These are phyloP conservation scores for Mycena filopes DNA, from an alignment of 768 basidiomycete species.

Conservation along the genomic window DNA sequence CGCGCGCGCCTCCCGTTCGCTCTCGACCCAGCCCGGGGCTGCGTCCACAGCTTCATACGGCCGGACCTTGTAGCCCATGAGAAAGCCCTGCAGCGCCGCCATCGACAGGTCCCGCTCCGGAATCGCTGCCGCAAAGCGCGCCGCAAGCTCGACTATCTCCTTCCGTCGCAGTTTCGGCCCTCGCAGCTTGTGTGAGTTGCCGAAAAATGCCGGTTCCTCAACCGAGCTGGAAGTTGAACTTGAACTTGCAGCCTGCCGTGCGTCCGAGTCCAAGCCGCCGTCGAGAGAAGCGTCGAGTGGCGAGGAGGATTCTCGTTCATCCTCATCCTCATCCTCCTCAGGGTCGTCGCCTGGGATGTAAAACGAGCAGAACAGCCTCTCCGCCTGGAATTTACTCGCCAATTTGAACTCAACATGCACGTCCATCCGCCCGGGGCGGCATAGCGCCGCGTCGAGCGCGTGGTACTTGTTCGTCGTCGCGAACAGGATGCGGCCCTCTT, in stretches of 20 bases:
- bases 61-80: conserved; percentile 42
- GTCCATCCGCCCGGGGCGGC: conserved; percentile 84
- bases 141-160: conserved; percentile 59
- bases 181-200: conserved; percentile 44
- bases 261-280: too few species aligned
- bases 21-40: conserved; percentile 51
- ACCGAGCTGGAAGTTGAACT: too few species aligned
- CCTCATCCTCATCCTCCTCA: conserved; percentile 29
- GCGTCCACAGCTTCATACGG: conserved; percentile 46
- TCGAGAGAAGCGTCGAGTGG: too few species aligned
- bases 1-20: conserved; percentile 50
- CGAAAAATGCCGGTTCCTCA: conserved; percentile 28
- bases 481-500: conserved; percentile 82
- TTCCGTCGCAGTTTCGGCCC: conserved; percentile 51
- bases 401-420: conserved; percentile 80
- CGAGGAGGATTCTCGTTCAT: too few species aligned
- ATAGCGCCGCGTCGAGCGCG: conserved; percentile 77
- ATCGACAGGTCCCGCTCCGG: conserved; percentile 59
- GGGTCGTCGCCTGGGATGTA: conserved; percentile 57
- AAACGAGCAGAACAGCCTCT: conserved; percentile 73
- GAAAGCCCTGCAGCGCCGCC: conserved; percentile 49
- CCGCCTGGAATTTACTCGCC: conserved; percentile 76
- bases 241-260: too few species aligned
- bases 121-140: conserved; percentile 62
- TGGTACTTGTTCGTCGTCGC: conserved; percentile 82